Conservation (phyloP, 2,329 filamentous ascomycete genomes). For the Geosmithia morbida region DNA sequence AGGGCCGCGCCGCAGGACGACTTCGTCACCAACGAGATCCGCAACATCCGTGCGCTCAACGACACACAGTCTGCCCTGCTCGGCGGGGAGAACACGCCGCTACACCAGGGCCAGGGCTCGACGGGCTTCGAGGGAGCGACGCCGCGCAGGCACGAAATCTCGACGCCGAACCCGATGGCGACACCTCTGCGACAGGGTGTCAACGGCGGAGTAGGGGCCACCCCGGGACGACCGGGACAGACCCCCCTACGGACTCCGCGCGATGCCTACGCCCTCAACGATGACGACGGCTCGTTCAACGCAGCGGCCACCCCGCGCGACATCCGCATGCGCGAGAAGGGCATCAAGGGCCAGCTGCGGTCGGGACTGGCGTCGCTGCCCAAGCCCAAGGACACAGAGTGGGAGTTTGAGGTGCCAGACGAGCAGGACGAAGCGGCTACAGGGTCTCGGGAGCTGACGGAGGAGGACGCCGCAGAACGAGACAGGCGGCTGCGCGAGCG, state of each 20-base stretch:
- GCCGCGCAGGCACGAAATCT: slow-evolving; percentile 63
- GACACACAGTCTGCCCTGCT: slow-evolving; percentile 88
- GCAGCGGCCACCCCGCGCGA: slow-evolving; percentile 67
- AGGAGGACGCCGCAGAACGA: slow-evolving; percentile 52
- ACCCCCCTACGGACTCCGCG: slow-evolving; percentile 81
- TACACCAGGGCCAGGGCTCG: slow-evolving; percentile 67
- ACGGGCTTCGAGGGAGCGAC: slow-evolving; percentile 80
- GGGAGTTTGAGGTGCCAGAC: slow-evolving; percentile 84
- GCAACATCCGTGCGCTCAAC: slow-evolving; percentile 81
- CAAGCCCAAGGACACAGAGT: slow-evolving; percentile 85
- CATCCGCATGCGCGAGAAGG: slow-evolving; percentile 54
- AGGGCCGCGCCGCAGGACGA: slow-evolving; percentile 87
- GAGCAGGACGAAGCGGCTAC: slow-evolving; percentile 48
- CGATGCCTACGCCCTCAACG: slow-evolving; percentile 76
- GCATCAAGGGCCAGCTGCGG: slow-evolving; percentile 53
- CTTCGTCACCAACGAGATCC: slow-evolving; percentile 89
- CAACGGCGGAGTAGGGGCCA: slow-evolving; percentile 49
- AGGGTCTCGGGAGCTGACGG: slow-evolving; percentile 30
- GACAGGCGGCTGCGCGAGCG: slow-evolving; percentile 67
- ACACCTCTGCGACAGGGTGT: slow-evolving; percentile 61
- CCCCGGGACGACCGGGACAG: slow-evolving; percentile 54
- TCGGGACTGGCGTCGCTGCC: slow-evolving; percentile 69
- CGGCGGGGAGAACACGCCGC: slow-evolving; percentile 83
- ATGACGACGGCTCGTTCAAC: slow-evolving; percentile 50
- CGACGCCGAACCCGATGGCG: slow-evolving; percentile 92